Evolutionary conservation across 768 basidiomycete species (phyloP).

Genomic region (Phlebiopsis gigantea): DNA sequence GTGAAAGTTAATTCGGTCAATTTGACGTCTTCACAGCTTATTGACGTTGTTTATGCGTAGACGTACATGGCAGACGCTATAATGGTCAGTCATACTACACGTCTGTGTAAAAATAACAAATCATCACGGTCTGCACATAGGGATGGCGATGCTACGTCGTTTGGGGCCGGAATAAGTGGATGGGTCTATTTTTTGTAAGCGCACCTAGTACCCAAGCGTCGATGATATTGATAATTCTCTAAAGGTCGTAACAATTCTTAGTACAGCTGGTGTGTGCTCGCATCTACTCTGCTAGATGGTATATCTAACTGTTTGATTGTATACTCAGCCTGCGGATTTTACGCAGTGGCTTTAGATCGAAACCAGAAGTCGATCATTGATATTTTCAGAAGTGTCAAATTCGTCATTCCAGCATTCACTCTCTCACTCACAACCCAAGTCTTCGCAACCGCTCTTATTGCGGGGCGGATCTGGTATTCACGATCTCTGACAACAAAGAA

Average conservation of each 20-base stretch:
- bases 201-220: too few relatives aligned
- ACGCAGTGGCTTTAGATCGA: neutral
- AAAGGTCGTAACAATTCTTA: neutral
- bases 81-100: neutral
- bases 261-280: neutral
- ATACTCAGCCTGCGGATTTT: neutral
- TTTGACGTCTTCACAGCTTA: neutral
- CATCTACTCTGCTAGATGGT: neutral
- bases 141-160: slow-evolving; percentile 2
- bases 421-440: neutral
- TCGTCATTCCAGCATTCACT: neutral
- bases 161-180: neutral
- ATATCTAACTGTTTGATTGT: neutral
- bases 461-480: neutral
- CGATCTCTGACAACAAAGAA: neutral
- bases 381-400: neutral
- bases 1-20: neutral
- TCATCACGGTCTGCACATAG: neutral
- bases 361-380: neutral
- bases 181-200: neutral
- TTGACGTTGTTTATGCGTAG: neutral
- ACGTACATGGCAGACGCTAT: neutral
- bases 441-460: neutral
- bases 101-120: too few relatives aligned
- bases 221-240: neutral